A percentile compares a stretch with the other conserved stretches of the same genome.
These are phyloP conservation scores for Colletotrichum limetticola DNA, from an alignment of 2,329 filamentous ascomycete species.

Conservation along the genomic window DNA sequence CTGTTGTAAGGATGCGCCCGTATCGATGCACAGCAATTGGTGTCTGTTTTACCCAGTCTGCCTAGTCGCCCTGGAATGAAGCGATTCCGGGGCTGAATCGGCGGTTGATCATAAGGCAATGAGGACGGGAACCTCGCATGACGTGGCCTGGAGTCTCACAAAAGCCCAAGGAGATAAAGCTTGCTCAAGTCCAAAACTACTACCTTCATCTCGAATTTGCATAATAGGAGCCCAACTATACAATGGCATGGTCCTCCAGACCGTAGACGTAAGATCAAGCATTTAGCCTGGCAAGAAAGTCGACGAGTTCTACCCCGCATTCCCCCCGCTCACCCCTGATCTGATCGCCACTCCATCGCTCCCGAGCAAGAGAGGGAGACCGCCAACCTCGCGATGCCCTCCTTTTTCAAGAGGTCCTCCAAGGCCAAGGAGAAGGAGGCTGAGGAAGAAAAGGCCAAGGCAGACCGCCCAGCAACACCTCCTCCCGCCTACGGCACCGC, in stretches of 20 bases:
- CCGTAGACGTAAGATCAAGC: not conserved
- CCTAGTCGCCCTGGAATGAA: slow-evolving; percentile 15
- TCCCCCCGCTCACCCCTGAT: not conserved
- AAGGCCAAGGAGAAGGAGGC: slow-evolving; percentile 33
- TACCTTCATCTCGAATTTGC: not conserved
- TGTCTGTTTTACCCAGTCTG: not conserved
- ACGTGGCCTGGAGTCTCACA: not conserved
- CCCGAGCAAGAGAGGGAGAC: not conserved
- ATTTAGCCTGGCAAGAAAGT: not conserved
- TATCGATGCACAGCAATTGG: not conserved
- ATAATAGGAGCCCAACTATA: not conserved
- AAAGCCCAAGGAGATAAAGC: not conserved
- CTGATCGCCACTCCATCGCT: not conserved
- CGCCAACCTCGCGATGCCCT: slow-evolving; percentile 9
- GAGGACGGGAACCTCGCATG: not conserved
- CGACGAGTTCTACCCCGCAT: not conserved
- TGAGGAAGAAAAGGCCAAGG: slow-evolving; percentile 25
- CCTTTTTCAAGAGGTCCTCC: slow-evolving; percentile 24
- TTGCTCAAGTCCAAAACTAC: not conserved
- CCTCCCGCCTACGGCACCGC: slow-evolving; percentile 27
- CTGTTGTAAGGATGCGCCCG: not conserved
- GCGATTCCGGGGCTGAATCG: not conserved
- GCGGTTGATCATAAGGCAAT: not conserved
- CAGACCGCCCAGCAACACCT: slow-evolving; percentile 22
- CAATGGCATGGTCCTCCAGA: not conserved